These are phyloP conservation scores for Shiraia sp. DNA, from an alignment of 2,329 filamentous ascomycete species.

Conservation along the genomic window DNA sequence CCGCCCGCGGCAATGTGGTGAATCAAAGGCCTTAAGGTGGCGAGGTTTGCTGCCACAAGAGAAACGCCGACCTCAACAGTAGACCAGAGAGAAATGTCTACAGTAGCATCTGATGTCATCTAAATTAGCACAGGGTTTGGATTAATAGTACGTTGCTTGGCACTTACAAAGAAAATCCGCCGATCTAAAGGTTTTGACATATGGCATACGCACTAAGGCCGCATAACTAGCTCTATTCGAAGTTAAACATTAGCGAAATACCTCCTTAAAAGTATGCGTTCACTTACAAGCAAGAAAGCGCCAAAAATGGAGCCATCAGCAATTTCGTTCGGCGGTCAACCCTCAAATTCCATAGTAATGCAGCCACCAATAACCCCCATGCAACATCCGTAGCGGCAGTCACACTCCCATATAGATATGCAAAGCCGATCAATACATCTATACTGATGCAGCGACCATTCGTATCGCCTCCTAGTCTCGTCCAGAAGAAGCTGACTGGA, in stretches of 20 bases:
- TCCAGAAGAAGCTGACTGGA: conserved; percentile 55
- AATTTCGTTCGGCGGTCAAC: conserved; percentile 46
- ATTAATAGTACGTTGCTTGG: too few relatives aligned
- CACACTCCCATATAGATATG: conserved; percentile 38
- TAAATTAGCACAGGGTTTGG: too few relatives aligned
- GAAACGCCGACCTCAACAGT: conserved; percentile 18
- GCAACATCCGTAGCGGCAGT: conserved; percentile 16
- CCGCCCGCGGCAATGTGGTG: too few relatives aligned
- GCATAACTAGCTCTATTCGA: conserved; percentile 15
- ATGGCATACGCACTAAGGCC: conserved; percentile 16
- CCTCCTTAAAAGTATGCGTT: too few relatives aligned
- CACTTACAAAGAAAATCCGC: conserved; percentile 22
- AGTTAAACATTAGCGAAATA: too few relatives aligned
- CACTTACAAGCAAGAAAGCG: conserved; percentile 15
- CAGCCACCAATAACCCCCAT: conserved; percentile 32
- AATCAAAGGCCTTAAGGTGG: conserved; percentile 13
- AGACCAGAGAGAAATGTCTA: conserved; percentile 22
- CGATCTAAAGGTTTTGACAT: conserved; percentile 15
- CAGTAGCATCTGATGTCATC: conserved; percentile 5
- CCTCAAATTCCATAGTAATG: conserved; percentile 57
- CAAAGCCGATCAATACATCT: conserved; percentile 54
- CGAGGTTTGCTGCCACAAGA: conserved; percentile 13
- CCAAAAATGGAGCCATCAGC: conserved; percentile 10
- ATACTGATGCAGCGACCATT: conserved; percentile 46
- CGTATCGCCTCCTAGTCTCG: conserved; percentile 7